Evolutionary conservation across 495 filamentous ascomycete species (phyloP).

Genomic region (Melanomma pulvis-pyrius): DNA sequence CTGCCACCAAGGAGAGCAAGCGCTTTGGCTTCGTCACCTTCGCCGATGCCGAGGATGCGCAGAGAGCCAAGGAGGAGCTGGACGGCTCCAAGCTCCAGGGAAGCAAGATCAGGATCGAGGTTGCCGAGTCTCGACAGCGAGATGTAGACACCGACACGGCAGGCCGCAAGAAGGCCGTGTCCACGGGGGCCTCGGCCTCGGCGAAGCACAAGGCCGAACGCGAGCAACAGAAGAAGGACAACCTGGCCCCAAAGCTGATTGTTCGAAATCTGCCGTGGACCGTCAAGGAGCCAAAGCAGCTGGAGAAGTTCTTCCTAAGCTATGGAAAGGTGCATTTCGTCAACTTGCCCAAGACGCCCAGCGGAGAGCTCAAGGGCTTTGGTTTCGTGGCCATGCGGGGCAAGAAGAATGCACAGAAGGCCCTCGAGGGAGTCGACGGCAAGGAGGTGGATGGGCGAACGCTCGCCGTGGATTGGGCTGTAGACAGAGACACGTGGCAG

Average conservation of each 20-base stretch:
- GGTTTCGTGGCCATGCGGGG: constrained; percentile 89
- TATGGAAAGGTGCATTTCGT: constrained; percentile 88
- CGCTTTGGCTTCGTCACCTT: constrained; percentile 98
- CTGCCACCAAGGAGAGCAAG: constrained; percentile 77
- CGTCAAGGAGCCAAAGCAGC: constrained; percentile 79
- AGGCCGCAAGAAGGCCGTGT: constrained; percentile 32
- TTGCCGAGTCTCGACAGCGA: constrained; percentile 83
- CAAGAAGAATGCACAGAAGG: constrained; percentile 88
- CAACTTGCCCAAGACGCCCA: constrained; percentile 74
- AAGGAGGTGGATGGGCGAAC: constrained; percentile 84
- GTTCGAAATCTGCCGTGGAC: constrained; percentile 96
- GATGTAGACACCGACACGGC: constrained; percentile 54
- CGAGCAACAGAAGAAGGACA: constrained; percentile 58
- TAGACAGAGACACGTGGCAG: constrained; percentile 87
- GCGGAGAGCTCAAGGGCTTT: constrained; percentile 75
- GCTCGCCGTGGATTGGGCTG: constrained; percentile 93
- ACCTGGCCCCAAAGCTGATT: constrained; percentile 79
- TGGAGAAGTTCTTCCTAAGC: constrained; percentile 74
- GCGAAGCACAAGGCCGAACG: constrained; percentile 59
- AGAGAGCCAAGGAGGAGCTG: constrained; percentile 75
- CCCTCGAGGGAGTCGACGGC: constrained; percentile 81
- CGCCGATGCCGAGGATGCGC: constrained; percentile 86
- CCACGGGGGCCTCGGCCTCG: constrained; percentile 21
- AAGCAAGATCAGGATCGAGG: constrained; percentile 78
- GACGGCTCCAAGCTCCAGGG: constrained; percentile 73